Evolutionary conservation across 208 protist species (phyloP), one percentile per base, ranked within the genome.

Genomic region (Angomonas desouzai): DNA sequence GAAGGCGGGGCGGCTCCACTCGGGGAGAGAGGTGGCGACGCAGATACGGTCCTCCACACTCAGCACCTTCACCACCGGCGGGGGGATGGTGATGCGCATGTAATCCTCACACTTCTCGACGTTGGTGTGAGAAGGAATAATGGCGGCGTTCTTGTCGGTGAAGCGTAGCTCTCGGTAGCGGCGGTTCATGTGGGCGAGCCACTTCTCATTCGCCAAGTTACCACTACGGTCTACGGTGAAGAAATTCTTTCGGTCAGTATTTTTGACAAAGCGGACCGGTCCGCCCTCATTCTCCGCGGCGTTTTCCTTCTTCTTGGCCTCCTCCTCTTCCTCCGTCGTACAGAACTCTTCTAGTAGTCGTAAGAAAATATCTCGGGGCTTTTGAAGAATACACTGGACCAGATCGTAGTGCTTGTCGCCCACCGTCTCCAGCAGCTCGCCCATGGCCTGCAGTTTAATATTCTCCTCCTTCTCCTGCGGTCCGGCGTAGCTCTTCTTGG

Each of bases 1-100:
- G 76, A 98, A 98, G 47, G 92, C 92, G 13, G 85, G 68, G 63
- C 96, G 90, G 25, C 87, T 92, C 87, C 89, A 97, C 69, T 91
- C 87, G 0, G 89, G 89, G 56, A 98, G 51, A 36, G 83, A 82
- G 18, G 85, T 91, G 18, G 79, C 72, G 30, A 96, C 74, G 53
- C 86, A 85, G 20, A 96, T 65, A 18, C 87, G 91, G 73, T 94
- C 76, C 25, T 85, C 82, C 49, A 78, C 65, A 55, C 85, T 85
- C 43, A 96, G 48, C 1, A 87, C 68, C 59, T 86, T 78, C 62
- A 68, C 81, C 48, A 74, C 72, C 20, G 87, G 90, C 10, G 90
- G 83, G 1, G 90, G 87, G n/a, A 96, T 81, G 65, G 92, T 81
- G 51, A 93, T 81, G 20, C 83, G 85, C 10, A 96, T 73, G 64